Percentiles rank a stretch among this genome's conserved stretches.
Evolutionary conservation across 495 filamentous ascomycete genomes (phyloP).

Genomic region (Trypethelium eluteriae): DNA sequence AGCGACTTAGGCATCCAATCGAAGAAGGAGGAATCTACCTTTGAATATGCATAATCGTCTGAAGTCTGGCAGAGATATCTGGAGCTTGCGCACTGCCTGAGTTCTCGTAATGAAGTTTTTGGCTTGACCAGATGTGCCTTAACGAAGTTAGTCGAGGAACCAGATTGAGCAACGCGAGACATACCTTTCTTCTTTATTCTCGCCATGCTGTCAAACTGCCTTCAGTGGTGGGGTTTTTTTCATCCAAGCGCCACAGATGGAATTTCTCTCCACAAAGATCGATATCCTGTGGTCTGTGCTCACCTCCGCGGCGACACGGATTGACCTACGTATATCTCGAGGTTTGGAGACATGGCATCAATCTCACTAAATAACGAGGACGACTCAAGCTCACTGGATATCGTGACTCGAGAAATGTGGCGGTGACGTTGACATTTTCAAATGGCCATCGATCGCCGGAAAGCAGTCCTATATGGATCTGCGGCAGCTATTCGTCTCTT

Average conservation of each 20-base stretch:
- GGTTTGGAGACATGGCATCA: not conserved
- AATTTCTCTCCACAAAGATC: constrained; percentile 14
- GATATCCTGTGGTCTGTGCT: constrained; percentile 4
- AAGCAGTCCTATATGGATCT: constrained; percentile 62
- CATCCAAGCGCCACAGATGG: not conserved
- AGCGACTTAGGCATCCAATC: not conserved
- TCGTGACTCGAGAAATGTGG: not conserved
- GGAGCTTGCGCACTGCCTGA: constrained; percentile 92
- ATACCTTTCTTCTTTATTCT: constrained; percentile 90
- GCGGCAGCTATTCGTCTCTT: constrained; percentile 74
- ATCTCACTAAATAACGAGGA: not conserved
- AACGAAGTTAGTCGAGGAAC: constrained; percentile 23
- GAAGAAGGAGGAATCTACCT: constrained; percentile 40
- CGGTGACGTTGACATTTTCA: not conserved
- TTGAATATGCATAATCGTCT: constrained; percentile 98
- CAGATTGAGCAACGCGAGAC: constrained; percentile 4
- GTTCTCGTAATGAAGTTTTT: constrained; percentile 98
- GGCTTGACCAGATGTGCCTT: constrained; percentile 80
- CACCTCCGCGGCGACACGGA: constrained; percentile 3
- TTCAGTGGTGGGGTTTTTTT: not conserved
- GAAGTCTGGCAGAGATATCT: constrained; percentile 94
- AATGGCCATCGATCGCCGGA: constrained; percentile 51
- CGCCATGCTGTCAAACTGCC: constrained; percentile 47
- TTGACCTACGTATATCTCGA: not conserved
- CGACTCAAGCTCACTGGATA: not conserved